These are phyloP conservation scores for Capronia epimyces DNA, from an alignment of 2,329 filamentous ascomycete species.

Conservation along the genomic window DNA sequence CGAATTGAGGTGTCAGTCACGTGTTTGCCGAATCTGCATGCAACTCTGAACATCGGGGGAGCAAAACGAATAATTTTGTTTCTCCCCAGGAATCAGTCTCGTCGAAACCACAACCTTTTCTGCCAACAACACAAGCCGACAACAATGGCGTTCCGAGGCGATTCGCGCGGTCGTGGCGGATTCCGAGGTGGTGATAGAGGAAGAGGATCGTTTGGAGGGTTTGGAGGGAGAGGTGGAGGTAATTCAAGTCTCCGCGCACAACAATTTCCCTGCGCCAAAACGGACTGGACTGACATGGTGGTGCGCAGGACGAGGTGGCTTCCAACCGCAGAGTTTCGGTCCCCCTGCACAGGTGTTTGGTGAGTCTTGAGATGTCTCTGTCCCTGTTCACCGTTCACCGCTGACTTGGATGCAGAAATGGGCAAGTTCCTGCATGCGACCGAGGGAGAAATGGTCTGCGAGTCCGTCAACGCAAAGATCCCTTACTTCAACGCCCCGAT, in stretches of 20 bases:
- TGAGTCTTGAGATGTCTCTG: slow-evolving; percentile 32
- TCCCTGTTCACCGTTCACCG: slow-evolving; percentile 3
- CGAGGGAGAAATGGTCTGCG: slow-evolving; percentile 97
- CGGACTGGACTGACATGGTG: slow-evolving; percentile 13
- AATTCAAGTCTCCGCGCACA: slow-evolving; percentile 27
- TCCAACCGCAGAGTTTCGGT: slow-evolving; percentile 56
- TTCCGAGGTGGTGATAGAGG: slow-evolving; percentile 50
- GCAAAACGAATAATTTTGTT: slow-evolving; percentile 15
- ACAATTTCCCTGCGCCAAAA: slow-evolving; percentile 25
- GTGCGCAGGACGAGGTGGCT: slow-evolving; percentile 51
- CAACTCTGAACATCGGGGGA: slow-evolving; percentile 14
- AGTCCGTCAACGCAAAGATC: slow-evolving; percentile 89
- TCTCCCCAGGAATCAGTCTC: background rate
- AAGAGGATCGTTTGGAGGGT: slow-evolving; percentile 41
- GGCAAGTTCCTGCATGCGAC: slow-evolving; percentile 88
- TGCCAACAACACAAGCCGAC: slow-evolving; percentile 26
- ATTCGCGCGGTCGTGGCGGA: slow-evolving; percentile 48
- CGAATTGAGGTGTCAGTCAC: slow-evolving; percentile 15
- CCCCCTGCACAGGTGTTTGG: slow-evolving; percentile 58
- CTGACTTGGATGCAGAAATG: slow-evolving; percentile 62
- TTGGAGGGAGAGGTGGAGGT: slow-evolving; percentile 41
- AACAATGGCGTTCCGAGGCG: slow-evolving; percentile 60
- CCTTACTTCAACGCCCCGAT: slow-evolving; percentile 99
- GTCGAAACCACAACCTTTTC: slow-evolving; percentile 7
- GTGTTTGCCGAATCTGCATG: slow-evolving; percentile 15